Percentiles rank a stretch among this genome's conserved stretches.
Evolutionary conservation across 2,329 filamentous ascomycete species (phyloP).

Genomic region (Talaromyces verruculosus): DNA sequence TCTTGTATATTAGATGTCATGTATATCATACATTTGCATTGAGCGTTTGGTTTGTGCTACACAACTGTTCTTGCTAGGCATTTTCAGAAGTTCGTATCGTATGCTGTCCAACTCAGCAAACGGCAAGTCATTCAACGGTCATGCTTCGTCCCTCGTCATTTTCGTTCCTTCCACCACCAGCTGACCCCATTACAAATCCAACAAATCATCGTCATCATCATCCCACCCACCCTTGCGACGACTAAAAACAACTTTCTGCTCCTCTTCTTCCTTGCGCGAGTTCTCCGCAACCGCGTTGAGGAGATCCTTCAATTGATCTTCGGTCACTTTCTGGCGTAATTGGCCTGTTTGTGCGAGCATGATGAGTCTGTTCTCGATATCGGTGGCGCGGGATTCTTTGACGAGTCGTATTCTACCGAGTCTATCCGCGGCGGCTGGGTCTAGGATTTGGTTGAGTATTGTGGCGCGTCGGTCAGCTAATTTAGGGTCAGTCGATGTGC

Average conservation of each 20-base stretch:
- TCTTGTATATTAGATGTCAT: constrained; percentile 12
- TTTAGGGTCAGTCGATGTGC: constrained; percentile 1
- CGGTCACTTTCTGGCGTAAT: constrained; percentile 81
- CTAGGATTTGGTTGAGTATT: constrained; percentile 88
- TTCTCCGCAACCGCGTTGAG: constrained; percentile 80
- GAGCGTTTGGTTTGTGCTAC: not conserved
- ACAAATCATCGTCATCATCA: constrained; percentile 69
- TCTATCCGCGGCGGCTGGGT: constrained; percentile 89
- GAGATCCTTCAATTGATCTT: constrained; percentile 90
- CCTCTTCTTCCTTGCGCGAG: constrained; percentile 57
- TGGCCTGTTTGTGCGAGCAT: constrained; percentile 87
- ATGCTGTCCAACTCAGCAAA: not conserved
- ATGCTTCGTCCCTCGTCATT: not conserved
- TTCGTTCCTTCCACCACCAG: no score
- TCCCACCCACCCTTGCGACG: constrained; percentile 82
- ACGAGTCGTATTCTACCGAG: constrained; percentile 92
- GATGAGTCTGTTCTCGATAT: constrained; percentile 90
- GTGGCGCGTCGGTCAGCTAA: constrained; percentile 37
- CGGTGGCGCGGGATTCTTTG: constrained; percentile 83
- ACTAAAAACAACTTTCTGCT: constrained; percentile 81
- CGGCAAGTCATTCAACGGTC: not conserved
- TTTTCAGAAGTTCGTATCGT: not conserved
- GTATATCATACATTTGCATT: constrained; percentile 18
- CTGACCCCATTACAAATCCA: constrained; percentile 36
- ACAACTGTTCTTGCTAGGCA: not conserved